These are phyloP conservation scores for Serendipita sp. DNA, from an alignment of 768 basidiomycete genomes.

Conservation along the genomic window DNA sequence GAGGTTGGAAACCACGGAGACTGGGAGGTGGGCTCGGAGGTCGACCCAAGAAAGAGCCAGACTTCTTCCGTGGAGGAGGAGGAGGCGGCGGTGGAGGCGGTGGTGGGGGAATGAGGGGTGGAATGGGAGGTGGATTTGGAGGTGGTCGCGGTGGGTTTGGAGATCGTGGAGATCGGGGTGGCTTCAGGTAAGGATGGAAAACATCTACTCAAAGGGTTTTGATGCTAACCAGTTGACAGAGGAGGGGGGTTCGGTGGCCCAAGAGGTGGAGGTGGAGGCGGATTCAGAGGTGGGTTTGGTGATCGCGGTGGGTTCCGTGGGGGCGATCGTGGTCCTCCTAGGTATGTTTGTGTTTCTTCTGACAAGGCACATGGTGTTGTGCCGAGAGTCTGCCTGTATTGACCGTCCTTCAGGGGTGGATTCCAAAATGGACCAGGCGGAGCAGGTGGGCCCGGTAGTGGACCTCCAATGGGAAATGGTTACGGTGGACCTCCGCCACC, in stretches of 20 bases:
- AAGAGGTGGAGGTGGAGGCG: conserved; percentile 18
- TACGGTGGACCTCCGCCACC: neutral
- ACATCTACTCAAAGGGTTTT: neutral
- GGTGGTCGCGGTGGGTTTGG: neutral
- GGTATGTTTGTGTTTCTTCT: conserved; percentile 6
- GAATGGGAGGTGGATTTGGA: neutral
- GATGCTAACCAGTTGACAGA: neutral
- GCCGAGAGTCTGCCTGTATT: no score
- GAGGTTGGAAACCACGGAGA: conserved; percentile 95
- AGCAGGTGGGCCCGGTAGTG: neutral
- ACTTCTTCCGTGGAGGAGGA: conserved; percentile 19
- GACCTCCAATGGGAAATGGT: neutral
- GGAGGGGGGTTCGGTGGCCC: conserved; percentile 13
- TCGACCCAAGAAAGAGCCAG: conserved; percentile 45
- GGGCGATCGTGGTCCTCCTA: conserved; percentile 13
- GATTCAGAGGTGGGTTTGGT: conserved; percentile 16
- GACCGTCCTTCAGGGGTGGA: neutral
- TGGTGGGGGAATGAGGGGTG: conserved; percentile 12
- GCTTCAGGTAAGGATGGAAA: neutral
- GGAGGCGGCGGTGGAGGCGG: conserved; percentile 35
- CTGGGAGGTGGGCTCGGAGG: conserved; percentile 99
- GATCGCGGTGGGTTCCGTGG: conserved; percentile 19
- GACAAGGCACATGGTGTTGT: conserved; percentile 8
- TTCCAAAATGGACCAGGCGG: neutral
- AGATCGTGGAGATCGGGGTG: no score